Percentiles rank a stretch among this genome's conserved stretches.
Conservation (phyloP, 2,329 filamentous ascomycete species). For the Phyllosticta ampelicida region DNA sequence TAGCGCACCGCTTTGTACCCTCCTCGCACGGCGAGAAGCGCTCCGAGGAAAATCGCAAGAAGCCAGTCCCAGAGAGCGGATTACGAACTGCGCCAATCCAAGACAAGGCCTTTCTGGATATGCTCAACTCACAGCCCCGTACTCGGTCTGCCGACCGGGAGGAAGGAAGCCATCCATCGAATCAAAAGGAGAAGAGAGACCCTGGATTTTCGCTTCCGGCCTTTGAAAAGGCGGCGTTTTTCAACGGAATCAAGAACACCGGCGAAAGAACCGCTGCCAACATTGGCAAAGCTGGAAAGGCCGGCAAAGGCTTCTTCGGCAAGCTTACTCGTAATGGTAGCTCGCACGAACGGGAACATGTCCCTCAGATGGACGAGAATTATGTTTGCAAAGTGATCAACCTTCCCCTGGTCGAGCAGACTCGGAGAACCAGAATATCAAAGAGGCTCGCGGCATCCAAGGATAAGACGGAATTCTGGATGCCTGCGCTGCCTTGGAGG, state of each 20-base stretch:
- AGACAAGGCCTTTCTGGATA: constrained; percentile 57
- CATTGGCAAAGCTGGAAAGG: constrained; percentile 42
- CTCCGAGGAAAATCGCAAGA: constrained; percentile 19
- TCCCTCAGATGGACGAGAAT: constrained; percentile 58
- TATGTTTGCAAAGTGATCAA: constrained; percentile 82
- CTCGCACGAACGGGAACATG: constrained; percentile 54
- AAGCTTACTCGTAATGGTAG: constrained; percentile 63
- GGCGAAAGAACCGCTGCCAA: constrained; percentile 64
- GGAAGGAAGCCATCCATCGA: constrained; percentile 21
- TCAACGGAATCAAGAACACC: constrained; percentile 63
- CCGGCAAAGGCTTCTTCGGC: constrained; percentile 73
- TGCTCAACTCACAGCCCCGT: constrained; percentile 48
- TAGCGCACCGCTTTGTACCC: constrained; percentile 12
- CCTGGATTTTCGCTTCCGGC: constrained; percentile 28
- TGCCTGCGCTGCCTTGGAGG: constrained; percentile 90
- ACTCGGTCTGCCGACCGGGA: constrained; percentile 64
- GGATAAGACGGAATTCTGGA: constrained; percentile 98
- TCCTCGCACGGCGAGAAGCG: constrained; percentile 20
- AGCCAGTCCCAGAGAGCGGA: constrained; percentile 24
- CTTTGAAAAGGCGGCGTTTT: constrained; percentile 52
- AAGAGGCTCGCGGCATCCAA: constrained; percentile 76
- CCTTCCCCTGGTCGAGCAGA: constrained; percentile 75
- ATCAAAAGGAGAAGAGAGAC: constrained; percentile 19
- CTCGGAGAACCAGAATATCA: constrained; percentile 81
- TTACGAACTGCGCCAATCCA: constrained; percentile 55